Conservation (phyloP, 768 basidiomycete genomes). For the Suillus brevipes region DNA sequence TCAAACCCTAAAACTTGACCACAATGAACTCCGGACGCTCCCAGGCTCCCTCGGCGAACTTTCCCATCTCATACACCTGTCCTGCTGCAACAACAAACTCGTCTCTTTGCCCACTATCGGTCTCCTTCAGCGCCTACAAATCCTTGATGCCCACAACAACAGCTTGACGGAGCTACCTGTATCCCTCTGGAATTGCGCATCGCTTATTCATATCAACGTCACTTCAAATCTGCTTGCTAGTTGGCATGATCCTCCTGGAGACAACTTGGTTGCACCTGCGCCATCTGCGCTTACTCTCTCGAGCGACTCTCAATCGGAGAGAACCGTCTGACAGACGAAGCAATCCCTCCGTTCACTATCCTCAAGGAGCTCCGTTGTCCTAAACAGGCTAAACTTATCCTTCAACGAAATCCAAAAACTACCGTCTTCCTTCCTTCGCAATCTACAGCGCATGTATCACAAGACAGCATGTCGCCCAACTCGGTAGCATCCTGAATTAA, state of each 20-base stretch:
- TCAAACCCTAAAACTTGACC: conserved; percentile 70
- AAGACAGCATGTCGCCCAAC: no score
- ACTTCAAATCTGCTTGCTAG: conserved; percentile 82
- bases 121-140: conserved; percentile 67
- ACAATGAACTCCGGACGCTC: conserved; percentile 82
- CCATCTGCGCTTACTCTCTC: conserved; percentile 59
- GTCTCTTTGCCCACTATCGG: conserved; percentile 76
- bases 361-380: conserved; percentile 78
- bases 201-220: conserved; percentile 72
- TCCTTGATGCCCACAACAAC: conserved; percentile 90
- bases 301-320: conserved; percentile 85
- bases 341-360: conserved; percentile 69
- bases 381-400: conserved; percentile 87
- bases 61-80: conserved; percentile 65
- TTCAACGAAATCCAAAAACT: conserved; percentile 95
- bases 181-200: conserved; percentile 81
- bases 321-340: conserved; percentile 82
- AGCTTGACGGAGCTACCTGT: conserved; percentile 74
- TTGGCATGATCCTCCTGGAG: conserved; percentile 65
- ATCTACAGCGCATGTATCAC: conserved; percentile 60
- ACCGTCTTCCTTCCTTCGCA: conserved; percentile 73
- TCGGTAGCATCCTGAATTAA: no score
- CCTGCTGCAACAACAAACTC: conserved; percentile 90
- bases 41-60: conserved; percentile 85
- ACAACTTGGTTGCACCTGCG: conserved; percentile 26